Conservation (phyloP, 1,139 yeast species). For the Blastobotrys serpentis region DNA sequence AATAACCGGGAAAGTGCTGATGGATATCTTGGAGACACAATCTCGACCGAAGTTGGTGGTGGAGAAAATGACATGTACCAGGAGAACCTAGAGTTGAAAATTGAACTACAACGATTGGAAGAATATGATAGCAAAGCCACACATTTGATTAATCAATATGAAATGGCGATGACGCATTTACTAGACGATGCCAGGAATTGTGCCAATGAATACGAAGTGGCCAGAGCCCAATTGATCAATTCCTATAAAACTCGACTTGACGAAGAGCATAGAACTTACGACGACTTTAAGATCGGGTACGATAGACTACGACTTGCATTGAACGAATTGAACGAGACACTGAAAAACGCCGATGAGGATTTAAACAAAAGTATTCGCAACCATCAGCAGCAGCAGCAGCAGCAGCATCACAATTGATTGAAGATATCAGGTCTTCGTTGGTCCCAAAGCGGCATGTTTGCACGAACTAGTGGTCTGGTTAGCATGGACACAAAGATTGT, state of each 20-base stretch:
- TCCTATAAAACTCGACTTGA: slow-evolving; percentile 28
- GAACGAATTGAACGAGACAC: slow-evolving; percentile 19
- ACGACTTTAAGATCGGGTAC: slow-evolving; percentile 22
- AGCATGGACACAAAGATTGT: too few relatives aligned
- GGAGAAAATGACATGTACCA: slow-evolving; percentile 4
- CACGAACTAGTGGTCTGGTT: slow-evolving; percentile 47
- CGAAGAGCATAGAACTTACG: slow-evolving; percentile 25
- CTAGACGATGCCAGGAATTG: slow-evolving; percentile 24
- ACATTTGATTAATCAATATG: slow-evolving; percentile 27
- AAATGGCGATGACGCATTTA: slow-evolving; percentile 25
- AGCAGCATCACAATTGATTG: background rate
- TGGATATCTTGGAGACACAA: background rate
- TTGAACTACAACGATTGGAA: slow-evolving; percentile 31
- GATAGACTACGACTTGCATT: slow-evolving; percentile 24
- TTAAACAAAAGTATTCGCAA: too few relatives aligned
- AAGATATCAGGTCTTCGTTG: slow-evolving; percentile 53
- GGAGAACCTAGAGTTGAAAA: slow-evolving; percentile 29
- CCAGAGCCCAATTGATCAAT: slow-evolving; percentile 23
- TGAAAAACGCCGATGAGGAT: slow-evolving; percentile 17
- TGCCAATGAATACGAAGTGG: slow-evolving; percentile 24
- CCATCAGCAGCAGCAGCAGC: too few relatives aligned
- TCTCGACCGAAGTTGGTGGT: background rate
- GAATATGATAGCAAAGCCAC: slow-evolving; percentile 27
- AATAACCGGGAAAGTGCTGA: too few relatives aligned
- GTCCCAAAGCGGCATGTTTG: slow-evolving; percentile 70